Evolutionary conservation across 371 early-diverging fungal genomes (phyloP), one percentile per base, ranked within the genome.

Genomic region (Paraphysoderma sedebokerense): DNA sequence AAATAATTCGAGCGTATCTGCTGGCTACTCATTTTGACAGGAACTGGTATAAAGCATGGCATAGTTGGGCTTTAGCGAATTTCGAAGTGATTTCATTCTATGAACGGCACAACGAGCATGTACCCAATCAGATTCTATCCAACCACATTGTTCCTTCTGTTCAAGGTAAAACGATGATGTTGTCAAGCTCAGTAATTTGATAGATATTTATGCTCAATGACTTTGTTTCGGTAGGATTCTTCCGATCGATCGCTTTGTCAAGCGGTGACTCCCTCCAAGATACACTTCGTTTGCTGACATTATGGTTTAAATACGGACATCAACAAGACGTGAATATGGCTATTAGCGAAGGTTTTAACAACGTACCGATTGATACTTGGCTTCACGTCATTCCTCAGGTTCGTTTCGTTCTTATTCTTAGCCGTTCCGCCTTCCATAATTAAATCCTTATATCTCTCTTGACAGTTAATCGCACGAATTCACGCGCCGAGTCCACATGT

Each of bases 21-120:
- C 71, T 86, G 12, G 93, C 98, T 0, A 92, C 91, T 1, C 80
- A 84, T 29, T 79, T 85, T 63, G 93, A 95, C 66, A 76, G 74
- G 66, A 74, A 85, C 38, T 95, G 89, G 87, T 95, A 98, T 71
- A 93, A 92, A 61, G 92, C 93, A 26, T 96, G 97, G 96, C 97
- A 98, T 56, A 77, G 87, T n/a, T 91, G 90, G 86, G 97, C 96
- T 5, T 63, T 95, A 22, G 80, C 85, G 8, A 92, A 98, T 59
- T 91, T 88, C 57, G 90, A 92, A 47, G 88, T 84, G 44, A 73
- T 92, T 33, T 72, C 79, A 32, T 69, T 74, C 46, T 75, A 78
- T 47, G 87, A 91, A 44, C 64, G 72, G 24, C 52, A 68, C 19
- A 67, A 74, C 44, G 68, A 58, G 44, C 22, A 32, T 17, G 54